Percentiles rank a stretch among this genome's conserved stretches.
Evolutionary conservation across 2,329 filamentous ascomycete species (phyloP).

Genomic region (Fusarium algeriense): DNA sequence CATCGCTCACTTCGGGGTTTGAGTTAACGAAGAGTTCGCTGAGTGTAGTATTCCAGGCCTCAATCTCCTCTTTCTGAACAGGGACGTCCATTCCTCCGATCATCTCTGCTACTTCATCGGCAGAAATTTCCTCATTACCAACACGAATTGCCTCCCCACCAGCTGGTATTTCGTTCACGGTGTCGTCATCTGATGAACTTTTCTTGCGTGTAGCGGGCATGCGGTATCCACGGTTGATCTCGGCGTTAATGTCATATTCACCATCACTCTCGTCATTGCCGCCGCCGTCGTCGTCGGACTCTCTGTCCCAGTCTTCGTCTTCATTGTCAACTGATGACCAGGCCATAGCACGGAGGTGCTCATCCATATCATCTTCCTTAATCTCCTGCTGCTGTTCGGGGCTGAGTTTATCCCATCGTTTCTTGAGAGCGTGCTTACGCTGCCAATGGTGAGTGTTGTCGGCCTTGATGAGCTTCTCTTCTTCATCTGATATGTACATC

Average conservation of each 20-base stretch:
- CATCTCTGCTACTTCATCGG: neutral
- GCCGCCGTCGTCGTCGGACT: conserved; percentile 25
- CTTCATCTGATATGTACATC: conserved; percentile 64
- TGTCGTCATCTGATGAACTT: neutral
- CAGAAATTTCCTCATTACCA: neutral
- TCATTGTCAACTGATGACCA: conserved; percentile 47
- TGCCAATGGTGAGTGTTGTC: conserved; percentile 57
- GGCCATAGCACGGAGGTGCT: conserved; percentile 52
- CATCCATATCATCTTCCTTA: conserved; percentile 52
- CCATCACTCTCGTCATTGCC: conserved; percentile 13
- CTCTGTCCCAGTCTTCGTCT: conserved; percentile 32
- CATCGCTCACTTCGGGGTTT: conserved; percentile 7
- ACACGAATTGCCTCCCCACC: neutral
- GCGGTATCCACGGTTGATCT: conserved; percentile 37
- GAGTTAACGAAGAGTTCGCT: conserved; percentile 11
- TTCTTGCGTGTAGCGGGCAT: conserved; percentile 20
- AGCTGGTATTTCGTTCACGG: neutral
- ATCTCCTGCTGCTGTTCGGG: conserved; percentile 55
- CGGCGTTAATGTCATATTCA: conserved; percentile 33
- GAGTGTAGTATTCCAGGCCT: conserved; percentile 18
- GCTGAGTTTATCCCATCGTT: conserved; percentile 56
- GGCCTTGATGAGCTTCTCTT: conserved; percentile 49
- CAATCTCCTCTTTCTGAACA: conserved; percentile 5
- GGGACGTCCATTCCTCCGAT: neutral
- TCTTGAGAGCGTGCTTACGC: conserved; percentile 60